Percentiles rank a stretch among this genome's conserved stretches.
These are phyloP conservation scores for Raphanus hybrid DNA, from an alignment of 441 rosid species.

Conservation along the genomic window DNA sequence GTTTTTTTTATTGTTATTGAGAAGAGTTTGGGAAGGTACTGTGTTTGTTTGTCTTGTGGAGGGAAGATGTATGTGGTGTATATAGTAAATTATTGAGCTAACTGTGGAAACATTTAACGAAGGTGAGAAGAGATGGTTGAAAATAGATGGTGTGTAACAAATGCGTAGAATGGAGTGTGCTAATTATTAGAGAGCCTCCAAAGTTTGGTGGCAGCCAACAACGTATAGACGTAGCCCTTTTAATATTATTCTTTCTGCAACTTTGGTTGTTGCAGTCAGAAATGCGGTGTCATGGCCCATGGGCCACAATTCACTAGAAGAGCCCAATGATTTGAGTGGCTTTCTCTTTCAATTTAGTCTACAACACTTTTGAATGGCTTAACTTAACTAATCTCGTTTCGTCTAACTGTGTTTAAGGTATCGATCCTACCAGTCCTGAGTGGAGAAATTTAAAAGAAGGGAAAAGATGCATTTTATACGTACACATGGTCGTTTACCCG, in stretches of 20 bases:
- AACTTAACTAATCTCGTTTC: slow-evolving; percentile 5
- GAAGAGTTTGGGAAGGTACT: slow-evolving; percentile 9
- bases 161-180: slow-evolving; percentile 16
- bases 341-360: not conserved
- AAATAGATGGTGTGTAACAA: slow-evolving; percentile 32
- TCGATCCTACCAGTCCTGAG: not conserved
- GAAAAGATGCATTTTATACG: slow-evolving; percentile 24
- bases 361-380: not conserved
- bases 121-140: slow-evolving; percentile 33
- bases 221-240: slow-evolving; percentile 17
- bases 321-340: slow-evolving; percentile 25
- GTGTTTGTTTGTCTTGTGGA: slow-evolving; percentile 39
- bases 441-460: not conserved
- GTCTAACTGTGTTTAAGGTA: slow-evolving; percentile 12
- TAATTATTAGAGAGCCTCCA: slow-evolving; percentile 39
- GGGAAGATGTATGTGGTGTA: slow-evolving; percentile 14
- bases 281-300: slow-evolving; percentile 34
- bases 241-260: slow-evolving; percentile 2
- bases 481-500: slow-evolving; percentile 17
- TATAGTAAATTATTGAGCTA: slow-evolving; percentile 39
- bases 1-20: slow-evolving; percentile 8
- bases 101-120: slow-evolving; percentile 37
- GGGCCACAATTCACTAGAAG: slow-evolving; percentile 7
- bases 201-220: slow-evolving; percentile 40
- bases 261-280: slow-evolving; percentile 27